These are phyloP conservation scores for Penicillium canescens DNA, from an alignment of 495 filamentous ascomycete genomes.

Conservation along the genomic window DNA sequence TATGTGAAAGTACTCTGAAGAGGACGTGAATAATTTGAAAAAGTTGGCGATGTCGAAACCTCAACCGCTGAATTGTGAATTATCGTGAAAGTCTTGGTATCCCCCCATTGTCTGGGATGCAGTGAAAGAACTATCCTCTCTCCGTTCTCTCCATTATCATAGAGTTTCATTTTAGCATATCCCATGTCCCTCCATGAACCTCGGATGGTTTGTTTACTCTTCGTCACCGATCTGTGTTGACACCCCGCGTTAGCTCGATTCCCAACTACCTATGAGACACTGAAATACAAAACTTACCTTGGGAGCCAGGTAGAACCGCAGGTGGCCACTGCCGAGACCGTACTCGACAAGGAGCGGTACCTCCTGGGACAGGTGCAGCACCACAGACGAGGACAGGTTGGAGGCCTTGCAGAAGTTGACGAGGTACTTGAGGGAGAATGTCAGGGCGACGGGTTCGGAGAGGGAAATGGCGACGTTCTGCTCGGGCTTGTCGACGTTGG, in stretches of 20 bases:
- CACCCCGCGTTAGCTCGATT: constrained; percentile 7
- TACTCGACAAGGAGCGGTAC: constrained; percentile 97
- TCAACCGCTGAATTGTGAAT: constrained; percentile 14
- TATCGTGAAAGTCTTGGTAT: constrained; percentile 18
- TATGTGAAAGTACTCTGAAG: not conserved
- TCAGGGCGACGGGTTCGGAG: constrained; percentile 88
- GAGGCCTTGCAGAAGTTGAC: constrained; percentile 99
- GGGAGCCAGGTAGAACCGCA: constrained; percentile 96
- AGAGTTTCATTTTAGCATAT: constrained; percentile 27
- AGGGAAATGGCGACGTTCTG: constrained; percentile 86
- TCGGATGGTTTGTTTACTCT: constrained; percentile 57
- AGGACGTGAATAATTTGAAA: not conserved
- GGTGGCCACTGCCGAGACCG: constrained; percentile 77
- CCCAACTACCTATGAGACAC: not conserved
- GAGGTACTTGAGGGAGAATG: constrained; percentile 98
- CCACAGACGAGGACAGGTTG: constrained; percentile 77
- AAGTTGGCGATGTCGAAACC: constrained; percentile 4
- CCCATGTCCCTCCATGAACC: constrained; percentile 5
- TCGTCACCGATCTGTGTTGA: constrained; percentile 80
- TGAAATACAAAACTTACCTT: constrained; percentile 65
- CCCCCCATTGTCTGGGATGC: constrained; percentile 17
- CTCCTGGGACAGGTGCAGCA: constrained; percentile 91
- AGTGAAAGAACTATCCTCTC: constrained; percentile 26
- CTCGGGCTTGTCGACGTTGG: constrained; percentile 87
- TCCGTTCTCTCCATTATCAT: constrained; percentile 37